Base-by-base conservation (phyloP, 306 rosid species). In the Lotus japonicus region DNA sequence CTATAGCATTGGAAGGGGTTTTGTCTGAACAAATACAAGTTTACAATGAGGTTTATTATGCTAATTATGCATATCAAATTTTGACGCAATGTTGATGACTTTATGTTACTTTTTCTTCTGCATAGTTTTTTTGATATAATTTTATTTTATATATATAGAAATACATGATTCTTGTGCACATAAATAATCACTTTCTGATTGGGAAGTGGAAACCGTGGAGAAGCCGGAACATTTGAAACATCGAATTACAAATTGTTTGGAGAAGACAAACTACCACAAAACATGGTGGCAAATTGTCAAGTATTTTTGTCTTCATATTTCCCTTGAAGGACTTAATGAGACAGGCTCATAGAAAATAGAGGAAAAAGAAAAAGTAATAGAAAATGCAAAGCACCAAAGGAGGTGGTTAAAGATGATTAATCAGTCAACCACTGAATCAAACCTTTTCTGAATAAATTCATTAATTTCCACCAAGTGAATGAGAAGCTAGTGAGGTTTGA, bases 341-440 rank as follows among this genome's bases (percentile, higher is more conserved):
- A 56, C 23, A 48, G 12, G 15, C 1, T 36, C 58, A 33, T 51
- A 38, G 49, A 44, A 77, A 39, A 72, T 9, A 52, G 19, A 17
- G 45, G 56, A 48, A 10, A 55, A 33, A 18, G 41, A 35, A 0
- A 66, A 43, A 69, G 38, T 8, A 43, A 44, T 51, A 61, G 63
- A 62, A 73, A 62, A 55, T 19, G 66, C 41, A 63, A 42, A 62
- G 64, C 9, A 63, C 16, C 28, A 38, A 38, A 55, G 16, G 44
- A 67, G 28, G 68, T 43, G 59, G 71, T 9, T 58, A 15, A 58
- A 39, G 15, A 67, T 12, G 66, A 36, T 68, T 49, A 66, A 77
- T 70, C 74, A 66, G 80, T 70, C 74, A 66, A 45, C 23, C 70
- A 57, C 43, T 44, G 15, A 70, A 57, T 79, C 54, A 70, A 63